phyloP scores from a whole-genome alignment of 2,329 filamentous ascomycete species.

The Plenodomus biglobosus region DNA sequence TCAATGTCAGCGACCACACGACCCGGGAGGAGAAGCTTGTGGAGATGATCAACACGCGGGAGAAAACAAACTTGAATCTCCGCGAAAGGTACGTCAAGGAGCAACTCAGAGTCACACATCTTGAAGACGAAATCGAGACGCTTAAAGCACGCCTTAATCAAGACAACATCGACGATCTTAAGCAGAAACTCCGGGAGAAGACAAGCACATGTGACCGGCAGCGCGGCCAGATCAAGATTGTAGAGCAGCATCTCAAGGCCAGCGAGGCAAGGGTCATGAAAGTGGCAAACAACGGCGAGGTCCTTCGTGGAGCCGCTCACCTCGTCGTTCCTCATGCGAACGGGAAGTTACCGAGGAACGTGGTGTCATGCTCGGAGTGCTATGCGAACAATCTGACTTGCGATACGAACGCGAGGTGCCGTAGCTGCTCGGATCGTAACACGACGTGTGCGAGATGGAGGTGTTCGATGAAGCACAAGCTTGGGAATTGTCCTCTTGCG shows the following conservation, averaged over 20 bases:
- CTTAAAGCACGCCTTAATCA: constrained; percentile 7
- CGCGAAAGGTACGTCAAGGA: constrained; percentile 15
- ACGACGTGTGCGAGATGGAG: constrained; percentile 31
- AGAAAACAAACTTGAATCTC: constrained; percentile 11
- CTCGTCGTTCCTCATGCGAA: constrained; percentile 20
- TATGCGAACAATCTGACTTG: constrained; percentile 28
- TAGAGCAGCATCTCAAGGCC: constrained; percentile 7
- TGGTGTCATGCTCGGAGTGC: constrained; percentile 35
- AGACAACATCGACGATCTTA: constrained; percentile 8
- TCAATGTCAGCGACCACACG: constrained; percentile 3
- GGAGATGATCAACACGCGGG: constrained; percentile 10
- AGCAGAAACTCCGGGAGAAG: constrained; percentile 22
- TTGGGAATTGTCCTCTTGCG: constrained; percentile 22
- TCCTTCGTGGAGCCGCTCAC: constrained; percentile 30
- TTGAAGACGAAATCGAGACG: constrained; percentile 17
- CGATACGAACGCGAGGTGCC: constrained; percentile 25
- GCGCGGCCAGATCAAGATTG: constrained; percentile 16
- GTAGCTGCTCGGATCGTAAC: constrained; percentile 22
- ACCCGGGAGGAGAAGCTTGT: constrained; percentile 3
- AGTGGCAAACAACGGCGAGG: constrained; percentile 12
- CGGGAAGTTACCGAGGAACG: constrained; percentile 20
- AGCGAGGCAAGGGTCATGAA: constrained; percentile 9
- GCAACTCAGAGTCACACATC: constrained; percentile 5
- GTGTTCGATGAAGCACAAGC: constrained; percentile 29
- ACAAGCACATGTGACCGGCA: constrained; percentile 19